Evolutionary conservation across 2,329 filamentous ascomycete genomes (phyloP), one percentile per base, ranked within the genome.

Genomic region (Lachnellula occidentalis): DNA sequence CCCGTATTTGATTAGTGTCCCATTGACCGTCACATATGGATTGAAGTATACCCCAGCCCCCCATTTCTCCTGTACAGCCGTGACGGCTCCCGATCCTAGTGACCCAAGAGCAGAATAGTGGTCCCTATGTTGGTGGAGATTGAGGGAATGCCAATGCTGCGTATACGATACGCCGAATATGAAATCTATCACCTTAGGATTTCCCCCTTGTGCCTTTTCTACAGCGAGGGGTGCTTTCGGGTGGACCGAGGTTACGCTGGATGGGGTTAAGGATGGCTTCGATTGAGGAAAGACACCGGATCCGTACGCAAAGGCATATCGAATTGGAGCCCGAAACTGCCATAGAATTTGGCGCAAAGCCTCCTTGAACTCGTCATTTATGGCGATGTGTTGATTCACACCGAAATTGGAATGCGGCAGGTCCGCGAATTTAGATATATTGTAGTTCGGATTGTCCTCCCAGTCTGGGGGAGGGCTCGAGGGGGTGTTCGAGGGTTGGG

Each of bases 21-120:
- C 95, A 66, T 97, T 96, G 57, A 97, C 86, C 2, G 88, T 92
- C 48, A 99, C 83, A 69, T 92, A 96, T 0, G 94, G 92, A 66
- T 99, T 96, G 75, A 96, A 99, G 73, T 99, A 99, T 39, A 96
- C 90, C 6, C 94, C 95, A 0, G 94, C 94, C 42, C 94, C 94
- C 75, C 88, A 89, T 60, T 78, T 81, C 66, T 97, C 90, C 71
- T 99, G 92, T 19, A 96, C 85, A 51, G 84, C 80, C 14, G 90
- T 91, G 17, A 97, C 89, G 4, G 89, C 79, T 31, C 85, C 92
- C 1, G 92, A 97, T 1, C 92, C 92, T 19, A 96, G 73, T 14
- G 84, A 86, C 1, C 88, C 89, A 19, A 99, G 76, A 11, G 81
- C 85, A 1, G 92, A 97, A 73, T 99, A 99, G 72, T 99, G 94